Conservation (phyloP, 2,329 filamentous ascomycete genomes). For the Aspergillus quadrilineatus region DNA sequence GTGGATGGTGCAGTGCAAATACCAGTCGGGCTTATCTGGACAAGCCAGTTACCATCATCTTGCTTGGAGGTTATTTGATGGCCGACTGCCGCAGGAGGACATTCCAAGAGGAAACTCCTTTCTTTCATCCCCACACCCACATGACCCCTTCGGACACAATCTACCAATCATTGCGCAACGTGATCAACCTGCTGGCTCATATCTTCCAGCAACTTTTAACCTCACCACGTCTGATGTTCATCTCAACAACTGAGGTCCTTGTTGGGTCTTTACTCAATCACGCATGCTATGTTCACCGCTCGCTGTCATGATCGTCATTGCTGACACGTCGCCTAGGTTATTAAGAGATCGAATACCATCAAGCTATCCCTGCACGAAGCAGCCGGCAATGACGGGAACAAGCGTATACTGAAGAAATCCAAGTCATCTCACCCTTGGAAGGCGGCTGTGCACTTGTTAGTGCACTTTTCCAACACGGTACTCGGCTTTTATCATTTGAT, state of each 20-base stretch:
- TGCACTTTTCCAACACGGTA: neutral
- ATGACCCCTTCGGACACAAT: slow-evolving; percentile 14
- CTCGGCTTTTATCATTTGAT: neutral
- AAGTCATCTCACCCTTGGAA: slow-evolving; percentile 7
- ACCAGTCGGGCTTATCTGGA: neutral
- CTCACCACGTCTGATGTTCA: neutral
- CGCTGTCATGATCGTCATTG: slow-evolving; percentile 1
- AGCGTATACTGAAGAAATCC: neutral
- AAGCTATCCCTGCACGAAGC: neutral
- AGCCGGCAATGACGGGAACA: neutral
- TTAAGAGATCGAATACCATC: neutral
- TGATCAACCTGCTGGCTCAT: slow-evolving; percentile 20
- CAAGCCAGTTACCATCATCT: neutral
- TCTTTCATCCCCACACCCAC: slow-evolving; percentile 16
- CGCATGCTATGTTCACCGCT: too few species aligned
- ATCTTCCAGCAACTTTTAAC: slow-evolving; percentile 9
- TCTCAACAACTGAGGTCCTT: neutral
- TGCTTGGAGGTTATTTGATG: neutral
- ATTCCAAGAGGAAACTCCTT: neutral
- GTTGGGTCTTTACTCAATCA: neutral
- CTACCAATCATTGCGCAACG: slow-evolving; percentile 23
- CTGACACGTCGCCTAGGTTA: slow-evolving; percentile 1
- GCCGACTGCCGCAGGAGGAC: neutral
- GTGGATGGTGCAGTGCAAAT: neutral
- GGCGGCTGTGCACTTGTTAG: slow-evolving; percentile 6